A percentile compares a stretch with the other conserved stretches of the same genome.
phyloP scores from a whole-genome alignment of 2,329 filamentous ascomycete species.

The Fusarium mundagurra region DNA sequence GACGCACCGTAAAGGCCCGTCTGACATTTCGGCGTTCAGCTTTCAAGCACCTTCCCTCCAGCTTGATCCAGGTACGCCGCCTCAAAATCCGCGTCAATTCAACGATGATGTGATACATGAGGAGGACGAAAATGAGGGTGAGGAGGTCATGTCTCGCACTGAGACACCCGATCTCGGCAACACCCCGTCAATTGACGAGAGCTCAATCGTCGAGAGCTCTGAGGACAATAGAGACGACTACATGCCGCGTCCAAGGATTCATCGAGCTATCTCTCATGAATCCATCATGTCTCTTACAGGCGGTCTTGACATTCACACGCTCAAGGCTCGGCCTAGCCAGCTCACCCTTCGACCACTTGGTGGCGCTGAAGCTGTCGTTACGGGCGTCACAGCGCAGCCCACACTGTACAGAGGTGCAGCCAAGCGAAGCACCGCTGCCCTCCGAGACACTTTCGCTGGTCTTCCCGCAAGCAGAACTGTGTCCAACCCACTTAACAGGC shows the following conservation, averaged over 20 bases:
- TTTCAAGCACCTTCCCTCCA: conserved; percentile 52
- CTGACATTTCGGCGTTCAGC: conserved; percentile 64
- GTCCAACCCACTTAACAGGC: conserved; percentile 46
- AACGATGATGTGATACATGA: conserved; percentile 50
- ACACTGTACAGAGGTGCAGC: conserved; percentile 60
- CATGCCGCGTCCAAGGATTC: conserved; percentile 60
- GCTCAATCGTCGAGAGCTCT: conserved; percentile 47
- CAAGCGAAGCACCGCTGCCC: conserved; percentile 63
- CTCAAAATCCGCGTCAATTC: conserved; percentile 34
- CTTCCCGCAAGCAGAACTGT: conserved; percentile 48
- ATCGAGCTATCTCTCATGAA: conserved; percentile 80
- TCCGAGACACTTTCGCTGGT: conserved; percentile 65
- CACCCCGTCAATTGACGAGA: conserved; percentile 47
- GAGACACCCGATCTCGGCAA: conserved; percentile 42
- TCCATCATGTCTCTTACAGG: conserved; percentile 88
- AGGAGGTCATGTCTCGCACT: conserved; percentile 30
- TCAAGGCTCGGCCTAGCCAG: conserved; percentile 80
- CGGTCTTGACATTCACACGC: conserved; percentile 89
- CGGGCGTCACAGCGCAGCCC: conserved; percentile 67
- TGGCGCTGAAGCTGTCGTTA: conserved; percentile 65
- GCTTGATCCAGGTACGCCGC: conserved; percentile 48
- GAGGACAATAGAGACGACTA: conserved; percentile 48
- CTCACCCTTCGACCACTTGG: conserved; percentile 68
- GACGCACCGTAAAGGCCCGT: conserved; percentile 64
- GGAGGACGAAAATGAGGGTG: conserved; percentile 50